Evolutionary conservation across 2,329 filamentous ascomycete species (phyloP), one percentile per base, ranked within the genome.

Genomic region (Pseudogymnoascus sp.): DNA sequence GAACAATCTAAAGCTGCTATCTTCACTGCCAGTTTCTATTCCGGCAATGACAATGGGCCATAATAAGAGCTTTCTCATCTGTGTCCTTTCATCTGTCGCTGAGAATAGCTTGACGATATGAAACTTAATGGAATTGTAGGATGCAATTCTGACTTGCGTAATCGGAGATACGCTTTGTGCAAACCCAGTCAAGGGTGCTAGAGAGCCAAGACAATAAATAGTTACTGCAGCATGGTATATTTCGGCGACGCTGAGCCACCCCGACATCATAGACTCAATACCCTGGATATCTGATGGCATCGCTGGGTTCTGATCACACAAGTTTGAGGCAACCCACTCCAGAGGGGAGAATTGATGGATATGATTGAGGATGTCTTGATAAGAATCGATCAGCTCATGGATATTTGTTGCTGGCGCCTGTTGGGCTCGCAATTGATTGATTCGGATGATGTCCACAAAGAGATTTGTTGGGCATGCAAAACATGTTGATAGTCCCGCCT

Each of bases 61-160:
- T 54, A 54, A 32, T 54, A 54, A 54, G 28, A 54, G 47, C 47
- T 54, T 54, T 32, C n/a, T 54, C 47, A 54, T 54, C 8, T 54
- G 25, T 2, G 8, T n/a, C 6, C 4, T 18, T 20, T 20, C 47
- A 32, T 54, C n/a, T 4, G 25, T 32, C 7, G 47, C n/a, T 12
- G 28, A 54, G 16, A 54, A 54, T 54, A 54, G 12, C 14, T 54
- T 32, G 25, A 12, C 9, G n/a, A 54, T 25, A 25, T 54, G 47
- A 1, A 54, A 18, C n/a, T 54, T 54, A 7, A 54, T 32, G 1
- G 47, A 32, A 32, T 6, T 32, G n/a, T 32, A 18, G 6, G 47
- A 54, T 3, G n/a, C n/a, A 7, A 12, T 54, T 32, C 47, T 30
- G 12, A 28, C 16, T 18, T 54, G n/a, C n/a, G n/a, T 32, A 18